These are phyloP conservation scores for Fusarium sp. DNA, from an alignment of 2,329 filamentous ascomycete genomes.

Conservation along the genomic window DNA sequence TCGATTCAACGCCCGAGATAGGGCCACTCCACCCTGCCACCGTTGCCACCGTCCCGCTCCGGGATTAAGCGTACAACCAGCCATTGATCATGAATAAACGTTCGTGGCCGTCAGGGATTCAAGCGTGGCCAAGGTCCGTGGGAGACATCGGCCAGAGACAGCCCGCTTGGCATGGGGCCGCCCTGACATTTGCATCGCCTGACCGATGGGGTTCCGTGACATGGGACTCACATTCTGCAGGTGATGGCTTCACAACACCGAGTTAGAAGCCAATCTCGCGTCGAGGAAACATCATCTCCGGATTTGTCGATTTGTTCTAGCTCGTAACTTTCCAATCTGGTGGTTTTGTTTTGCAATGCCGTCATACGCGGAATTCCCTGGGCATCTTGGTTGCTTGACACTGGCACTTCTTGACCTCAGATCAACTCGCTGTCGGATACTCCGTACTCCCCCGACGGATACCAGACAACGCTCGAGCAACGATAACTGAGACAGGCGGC, in stretches of 20 bases:
- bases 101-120: not conserved
- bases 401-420: not conserved
- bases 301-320: not conserved
- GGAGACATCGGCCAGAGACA: slow-evolving; percentile 15
- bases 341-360: not conserved
- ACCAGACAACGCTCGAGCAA: not conserved
- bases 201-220: slow-evolving; percentile 26
- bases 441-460: not conserved
- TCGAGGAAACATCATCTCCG: slow-evolving; percentile 13
- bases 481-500: slow-evolving; percentile 1
- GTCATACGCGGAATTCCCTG: not conserved
- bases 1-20: slow-evolving; percentile 19
- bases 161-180: slow-evolving; percentile 23
- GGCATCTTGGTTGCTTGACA: not conserved
- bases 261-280: slow-evolving; percentile 22
- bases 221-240: slow-evolving; percentile 16
- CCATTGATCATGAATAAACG: slow-evolving; percentile 21
- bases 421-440: not conserved
- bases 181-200: slow-evolving; percentile 17
- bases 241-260: slow-evolving; percentile 12
- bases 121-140: not conserved
- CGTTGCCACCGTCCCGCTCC: slow-evolving; percentile 38
- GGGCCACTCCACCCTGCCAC: slow-evolving; percentile 29
- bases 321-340: not conserved
- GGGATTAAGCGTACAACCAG: slow-evolving; percentile 22